Evolutionary conservation across 139 green algal genomes (phyloP).

Genomic region (Zygnema circumcarinatum): DNA sequence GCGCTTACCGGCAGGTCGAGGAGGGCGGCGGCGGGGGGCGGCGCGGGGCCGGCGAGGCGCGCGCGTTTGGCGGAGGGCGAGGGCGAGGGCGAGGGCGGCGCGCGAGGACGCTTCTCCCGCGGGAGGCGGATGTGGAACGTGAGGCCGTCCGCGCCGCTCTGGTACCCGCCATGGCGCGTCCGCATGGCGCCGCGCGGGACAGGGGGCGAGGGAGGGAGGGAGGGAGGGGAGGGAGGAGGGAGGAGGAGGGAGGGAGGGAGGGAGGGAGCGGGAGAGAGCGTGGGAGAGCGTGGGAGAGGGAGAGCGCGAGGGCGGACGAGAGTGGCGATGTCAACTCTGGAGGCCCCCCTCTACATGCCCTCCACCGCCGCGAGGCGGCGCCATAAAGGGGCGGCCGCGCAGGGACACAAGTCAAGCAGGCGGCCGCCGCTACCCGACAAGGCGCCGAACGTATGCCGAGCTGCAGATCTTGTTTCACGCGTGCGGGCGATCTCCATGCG

Average conservation of each 20-base stretch:
- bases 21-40: neutral
- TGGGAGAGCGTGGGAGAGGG: too few species aligned
- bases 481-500: too few species aligned
- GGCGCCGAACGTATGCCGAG: too few species aligned
- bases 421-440: too few species aligned
- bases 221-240: neutral
- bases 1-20: neutral
- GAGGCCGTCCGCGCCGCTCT: conserved; percentile 35
- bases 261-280: neutral
- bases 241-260: neutral
- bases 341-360: neutral
- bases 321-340: too few species aligned
- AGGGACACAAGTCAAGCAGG: neutral
- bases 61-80: neutral
- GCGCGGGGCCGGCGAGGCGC: neutral
- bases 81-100: too few species aligned
- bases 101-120: neutral
- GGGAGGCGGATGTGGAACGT: conserved; percentile 32
- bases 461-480: too few species aligned
- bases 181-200: too few species aligned
- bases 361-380: neutral
- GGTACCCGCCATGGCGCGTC: conserved; percentile 32
- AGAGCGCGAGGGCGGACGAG: too few species aligned
- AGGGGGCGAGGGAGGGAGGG: neutral
- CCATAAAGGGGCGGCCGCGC: too few species aligned